These are phyloP conservation scores for Trichoderma gamsii DNA, from an alignment of 495 filamentous ascomycete genomes.

Conservation along the genomic window DNA sequence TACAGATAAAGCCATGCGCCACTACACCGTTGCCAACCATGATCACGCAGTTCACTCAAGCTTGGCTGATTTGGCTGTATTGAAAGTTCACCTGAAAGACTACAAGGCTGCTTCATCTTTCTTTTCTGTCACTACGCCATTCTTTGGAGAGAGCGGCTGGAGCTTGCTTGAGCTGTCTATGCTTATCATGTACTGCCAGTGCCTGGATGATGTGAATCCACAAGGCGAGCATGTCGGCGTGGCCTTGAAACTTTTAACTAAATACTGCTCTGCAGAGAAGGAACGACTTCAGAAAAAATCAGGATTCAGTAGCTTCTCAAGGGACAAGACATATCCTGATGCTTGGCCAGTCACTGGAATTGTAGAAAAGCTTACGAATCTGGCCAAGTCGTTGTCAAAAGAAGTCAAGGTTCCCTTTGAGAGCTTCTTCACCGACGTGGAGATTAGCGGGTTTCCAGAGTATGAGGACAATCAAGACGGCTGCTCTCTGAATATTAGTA, in stretches of 20 bases:
- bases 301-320: slow-evolving; percentile 21
- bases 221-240: slow-evolving; percentile 76
- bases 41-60: slow-evolving; percentile 66
- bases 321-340: slow-evolving; percentile 41
- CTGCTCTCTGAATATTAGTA: slow-evolving; percentile 62
- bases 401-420: slow-evolving; percentile 61
- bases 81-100: slow-evolving; percentile 71
- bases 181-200: slow-evolving; percentile 78
- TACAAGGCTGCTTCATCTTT: slow-evolving; percentile 69
- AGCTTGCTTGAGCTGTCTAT: slow-evolving; percentile 70
- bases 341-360: slow-evolving; percentile 51
- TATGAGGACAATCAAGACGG: slow-evolving; percentile 71
- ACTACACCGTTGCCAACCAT: slow-evolving; percentile 70
- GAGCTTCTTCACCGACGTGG: slow-evolving; percentile 66
- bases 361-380: slow-evolving; percentile 57
- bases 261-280: slow-evolving; percentile 55
- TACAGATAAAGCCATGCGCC: slow-evolving; percentile 63
- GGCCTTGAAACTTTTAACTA: slow-evolving; percentile 67
- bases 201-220: slow-evolving; percentile 67
- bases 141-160: slow-evolving; percentile 79
- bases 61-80: slow-evolving; percentile 77
- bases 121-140: slow-evolving; percentile 73
- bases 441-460: slow-evolving; percentile 60
- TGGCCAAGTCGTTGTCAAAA: slow-evolving; percentile 56
- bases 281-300: slow-evolving; percentile 40